Percentiles rank a stretch among this genome's conserved stretches.
Conservation (phyloP, 352 stramenopile genomes). For the Pilasporangium apinafurcum region DNA sequence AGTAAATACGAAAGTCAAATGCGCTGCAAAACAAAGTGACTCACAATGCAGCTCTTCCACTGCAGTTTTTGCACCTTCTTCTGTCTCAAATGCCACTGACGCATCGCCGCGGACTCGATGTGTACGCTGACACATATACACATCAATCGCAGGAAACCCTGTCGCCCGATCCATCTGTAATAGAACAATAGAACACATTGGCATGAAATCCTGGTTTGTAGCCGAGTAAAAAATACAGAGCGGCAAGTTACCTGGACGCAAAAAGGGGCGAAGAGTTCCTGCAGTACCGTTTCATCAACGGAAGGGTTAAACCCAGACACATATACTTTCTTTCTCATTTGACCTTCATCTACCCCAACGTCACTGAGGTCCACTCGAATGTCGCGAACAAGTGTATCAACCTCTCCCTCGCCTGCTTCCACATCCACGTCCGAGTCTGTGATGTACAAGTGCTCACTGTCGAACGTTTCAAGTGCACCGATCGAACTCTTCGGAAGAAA, state of each 20-base stretch:
- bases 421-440: slow-evolving; percentile 43
- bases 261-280: slow-evolving; percentile 51
- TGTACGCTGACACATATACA: slow-evolving; percentile 47
- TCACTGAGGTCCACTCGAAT: slow-evolving; percentile 43
- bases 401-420: slow-evolving; percentile 10
- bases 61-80: slow-evolving; percentile 27
- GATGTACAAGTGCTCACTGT: slow-evolving; percentile 32
- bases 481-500: slow-evolving; percentile 7
- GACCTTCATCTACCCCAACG: slow-evolving; percentile 27
- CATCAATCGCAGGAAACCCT: slow-evolving; percentile 40
- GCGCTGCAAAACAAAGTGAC: neutral
- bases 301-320: slow-evolving; percentile 43
- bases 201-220: neutral
- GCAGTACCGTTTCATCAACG: slow-evolving; percentile 34
- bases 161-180: slow-evolving; percentile 32
- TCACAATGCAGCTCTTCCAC: slow-evolving; percentile 52
- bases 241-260: slow-evolving; percentile 24
- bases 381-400: slow-evolving; percentile 18
- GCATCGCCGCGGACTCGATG: slow-evolving; percentile 44
- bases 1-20: neutral
- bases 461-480: slow-evolving; percentile 17
- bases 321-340: slow-evolving; percentile 43
- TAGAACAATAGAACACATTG: neutral
- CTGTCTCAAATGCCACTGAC: slow-evolving; percentile 32
- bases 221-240: slow-evolving; percentile 3